These are phyloP conservation scores for Lepidium campestre DNA, from an alignment of 441 rosid species.

Conservation along the genomic window DNA sequence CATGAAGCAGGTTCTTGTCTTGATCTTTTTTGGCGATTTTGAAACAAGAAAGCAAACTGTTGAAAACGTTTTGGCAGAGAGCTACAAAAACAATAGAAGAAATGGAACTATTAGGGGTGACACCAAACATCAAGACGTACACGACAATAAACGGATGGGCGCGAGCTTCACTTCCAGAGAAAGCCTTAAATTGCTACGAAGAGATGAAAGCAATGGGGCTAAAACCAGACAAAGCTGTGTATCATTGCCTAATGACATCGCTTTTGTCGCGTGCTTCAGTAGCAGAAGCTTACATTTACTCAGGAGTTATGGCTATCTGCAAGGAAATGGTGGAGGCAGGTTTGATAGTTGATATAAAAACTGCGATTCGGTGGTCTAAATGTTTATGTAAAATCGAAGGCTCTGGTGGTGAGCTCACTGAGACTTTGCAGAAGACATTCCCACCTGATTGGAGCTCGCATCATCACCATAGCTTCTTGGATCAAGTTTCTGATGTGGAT, in stretches of 20 bases:
- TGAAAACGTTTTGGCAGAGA: conserved; percentile 44
- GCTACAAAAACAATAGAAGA: conserved; percentile 63
- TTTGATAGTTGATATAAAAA: conserved; percentile 87
- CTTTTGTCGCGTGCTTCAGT: conserved; percentile 76
- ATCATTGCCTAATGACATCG: conserved; percentile 87
- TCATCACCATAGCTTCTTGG: conserved; percentile 22
- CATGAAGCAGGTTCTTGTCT: not conserved
- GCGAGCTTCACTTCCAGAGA: conserved; percentile 87
- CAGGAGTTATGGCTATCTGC: conserved; percentile 54
- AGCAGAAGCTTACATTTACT: conserved; percentile 66
- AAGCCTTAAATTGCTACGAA: conserved; percentile 74
- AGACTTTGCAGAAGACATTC: conserved; percentile 86
- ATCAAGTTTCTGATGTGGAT: conserved; percentile 35
- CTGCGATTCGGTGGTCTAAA: conserved; percentile 90
- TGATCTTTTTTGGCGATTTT: not conserved
- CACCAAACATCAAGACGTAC: conserved; percentile 84
- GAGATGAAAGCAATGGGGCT: conserved; percentile 73
- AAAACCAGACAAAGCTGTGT: conserved; percentile 82
- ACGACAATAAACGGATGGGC: conserved; percentile 98
- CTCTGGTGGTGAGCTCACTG: conserved; percentile 85
- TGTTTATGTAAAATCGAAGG: conserved; percentile 75
- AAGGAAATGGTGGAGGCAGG: conserved; percentile 72
- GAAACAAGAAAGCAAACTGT: not conserved
- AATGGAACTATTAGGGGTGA: conserved; percentile 62
- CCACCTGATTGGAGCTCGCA: conserved; percentile 87